A percentile compares a stretch with the other conserved stretches of the same genome.
These are phyloP conservation scores for Citrus cavaleriei DNA, from an alignment of 345 rosid species.

Conservation along the genomic window DNA sequence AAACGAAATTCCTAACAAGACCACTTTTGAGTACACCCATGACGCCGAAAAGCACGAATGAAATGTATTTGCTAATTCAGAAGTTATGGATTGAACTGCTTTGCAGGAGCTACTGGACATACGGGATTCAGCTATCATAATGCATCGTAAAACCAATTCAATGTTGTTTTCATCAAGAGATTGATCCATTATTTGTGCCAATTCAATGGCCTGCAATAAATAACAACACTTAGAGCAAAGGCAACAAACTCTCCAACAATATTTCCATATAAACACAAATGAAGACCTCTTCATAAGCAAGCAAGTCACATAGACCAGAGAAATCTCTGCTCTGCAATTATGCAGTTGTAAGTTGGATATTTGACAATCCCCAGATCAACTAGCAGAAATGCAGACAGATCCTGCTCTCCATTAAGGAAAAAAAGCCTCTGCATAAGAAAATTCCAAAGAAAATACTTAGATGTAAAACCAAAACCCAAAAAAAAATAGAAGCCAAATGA, in stretches of 20 bases:
- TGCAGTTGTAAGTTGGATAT: constrained; percentile 73
- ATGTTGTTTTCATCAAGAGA: constrained; percentile 62
- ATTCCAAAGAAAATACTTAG: neutral
- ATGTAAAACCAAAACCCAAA: constrained; percentile 3
- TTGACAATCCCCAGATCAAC: constrained; percentile 80
- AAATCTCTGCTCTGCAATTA: constrained; percentile 55
- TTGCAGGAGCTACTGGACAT: constrained; percentile 30
- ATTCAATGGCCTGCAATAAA: constrained; percentile 75
- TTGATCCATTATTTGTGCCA: constrained; percentile 87
- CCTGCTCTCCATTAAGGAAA: constrained; percentile 90
- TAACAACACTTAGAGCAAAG: constrained; percentile 8
- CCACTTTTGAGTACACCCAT: constrained; percentile 86
- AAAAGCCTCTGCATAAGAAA: constrained; percentile 72
- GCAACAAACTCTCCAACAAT: neutral
- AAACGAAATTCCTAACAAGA: constrained; percentile 75
- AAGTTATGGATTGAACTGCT: constrained; percentile 22
- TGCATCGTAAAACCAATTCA: constrained; percentile 54
- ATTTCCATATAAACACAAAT: constrained; percentile 18
- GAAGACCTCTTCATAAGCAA: constrained; percentile 90
- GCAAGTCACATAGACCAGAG: constrained; percentile 40
- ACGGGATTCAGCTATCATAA: constrained; percentile 55
- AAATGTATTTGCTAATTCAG: constrained; percentile 26
- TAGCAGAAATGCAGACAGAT: constrained; percentile 73
- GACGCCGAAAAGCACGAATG: constrained; percentile 56
- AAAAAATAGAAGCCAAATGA: neutral